phyloP scores from a whole-genome alignment of 208 protist genomes.

The Phytomonas sp. region DNA sequence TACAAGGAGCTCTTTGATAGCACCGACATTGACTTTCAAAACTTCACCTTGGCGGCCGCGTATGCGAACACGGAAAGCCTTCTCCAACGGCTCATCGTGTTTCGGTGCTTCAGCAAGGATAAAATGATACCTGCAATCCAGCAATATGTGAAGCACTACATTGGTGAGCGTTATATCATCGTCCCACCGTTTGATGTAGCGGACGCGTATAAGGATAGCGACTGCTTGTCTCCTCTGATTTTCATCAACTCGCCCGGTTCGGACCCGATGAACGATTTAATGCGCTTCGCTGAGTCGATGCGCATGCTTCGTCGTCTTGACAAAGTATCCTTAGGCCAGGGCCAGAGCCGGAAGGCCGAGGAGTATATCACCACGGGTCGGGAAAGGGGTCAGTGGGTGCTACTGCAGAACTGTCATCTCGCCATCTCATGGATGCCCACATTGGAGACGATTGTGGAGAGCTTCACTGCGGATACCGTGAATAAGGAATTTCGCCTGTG shows the following conservation, averaged over 20 bases:
- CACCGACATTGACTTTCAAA: constrained; percentile 57
- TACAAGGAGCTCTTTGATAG: constrained; percentile 93
- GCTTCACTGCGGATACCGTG: constrained; percentile 88
- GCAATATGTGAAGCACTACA: constrained; percentile 86
- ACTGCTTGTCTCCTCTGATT: constrained; percentile 91
- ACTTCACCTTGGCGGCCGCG: constrained; percentile 65
- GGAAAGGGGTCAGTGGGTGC: constrained; percentile 91
- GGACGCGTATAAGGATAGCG: constrained; percentile 92
- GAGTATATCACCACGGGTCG: constrained; percentile 79
- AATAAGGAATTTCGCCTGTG: constrained; percentile 97
- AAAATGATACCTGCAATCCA: constrained; percentile 93
- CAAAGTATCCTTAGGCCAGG: constrained; percentile 95
- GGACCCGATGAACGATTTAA: constrained; percentile 93
- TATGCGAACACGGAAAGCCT: constrained; percentile 75
- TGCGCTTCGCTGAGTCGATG: constrained; percentile 94
- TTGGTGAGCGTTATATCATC: constrained; percentile 92
- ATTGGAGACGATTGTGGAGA: constrained; percentile 92
- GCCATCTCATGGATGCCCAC: constrained; percentile 92
- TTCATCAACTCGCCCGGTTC: constrained; percentile 96
- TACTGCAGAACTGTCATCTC: constrained; percentile 97
- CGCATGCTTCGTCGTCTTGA: constrained; percentile 90
- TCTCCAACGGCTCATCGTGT: constrained; percentile 92
- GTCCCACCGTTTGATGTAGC: constrained; percentile 94
- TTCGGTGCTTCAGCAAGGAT: constrained; percentile 94
- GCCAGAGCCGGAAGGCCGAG: constrained; percentile 92